phyloP scores from a whole-genome alignment of 331 rosid species.

The Saraca asoca region DNA sequence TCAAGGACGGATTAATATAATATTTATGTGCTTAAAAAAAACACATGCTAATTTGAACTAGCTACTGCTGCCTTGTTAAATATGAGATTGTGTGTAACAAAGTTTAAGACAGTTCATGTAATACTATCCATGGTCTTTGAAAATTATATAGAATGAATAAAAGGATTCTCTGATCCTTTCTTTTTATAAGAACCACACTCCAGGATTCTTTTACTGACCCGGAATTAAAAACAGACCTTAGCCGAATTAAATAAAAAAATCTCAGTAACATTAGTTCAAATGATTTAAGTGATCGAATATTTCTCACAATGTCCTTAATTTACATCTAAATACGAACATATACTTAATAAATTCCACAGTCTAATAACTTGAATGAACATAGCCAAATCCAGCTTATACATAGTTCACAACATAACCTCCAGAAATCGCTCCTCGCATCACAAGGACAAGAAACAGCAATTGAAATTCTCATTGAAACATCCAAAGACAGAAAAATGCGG shows the following conservation, averaged over 20 bases:
- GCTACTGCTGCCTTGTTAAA: neutral
- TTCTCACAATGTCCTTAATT: slow-evolving; percentile 25
- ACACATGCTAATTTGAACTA: slow-evolving; percentile 3
- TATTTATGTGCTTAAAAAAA: neutral
- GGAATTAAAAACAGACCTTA: neutral
- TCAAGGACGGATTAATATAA: neutral
- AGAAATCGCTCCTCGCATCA: neutral
- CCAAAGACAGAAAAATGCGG: slow-evolving; percentile 1
- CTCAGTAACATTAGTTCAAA: neutral
- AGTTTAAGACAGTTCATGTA: slow-evolving; percentile 1
- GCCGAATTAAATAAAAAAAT: neutral
- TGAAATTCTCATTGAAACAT: neutral
- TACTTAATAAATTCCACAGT: neutral
- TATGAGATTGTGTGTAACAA: slow-evolving; percentile 2
- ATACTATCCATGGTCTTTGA: neutral
- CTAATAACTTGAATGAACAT: neutral
- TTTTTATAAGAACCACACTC: neutral
- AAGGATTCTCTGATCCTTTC: neutral
- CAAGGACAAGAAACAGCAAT: neutral
- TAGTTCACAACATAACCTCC: too few relatives aligned
- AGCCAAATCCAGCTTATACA: slow-evolving; percentile 5
- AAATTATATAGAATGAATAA: neutral
- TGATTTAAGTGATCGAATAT: neutral
- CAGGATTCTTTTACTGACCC: slow-evolving; percentile 4
- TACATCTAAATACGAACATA: neutral